Evolutionary conservation across 2,329 filamentous ascomycete genomes (phyloP), one percentile per base, ranked within the genome.

Genomic region (Fusarium mangiferae): DNA sequence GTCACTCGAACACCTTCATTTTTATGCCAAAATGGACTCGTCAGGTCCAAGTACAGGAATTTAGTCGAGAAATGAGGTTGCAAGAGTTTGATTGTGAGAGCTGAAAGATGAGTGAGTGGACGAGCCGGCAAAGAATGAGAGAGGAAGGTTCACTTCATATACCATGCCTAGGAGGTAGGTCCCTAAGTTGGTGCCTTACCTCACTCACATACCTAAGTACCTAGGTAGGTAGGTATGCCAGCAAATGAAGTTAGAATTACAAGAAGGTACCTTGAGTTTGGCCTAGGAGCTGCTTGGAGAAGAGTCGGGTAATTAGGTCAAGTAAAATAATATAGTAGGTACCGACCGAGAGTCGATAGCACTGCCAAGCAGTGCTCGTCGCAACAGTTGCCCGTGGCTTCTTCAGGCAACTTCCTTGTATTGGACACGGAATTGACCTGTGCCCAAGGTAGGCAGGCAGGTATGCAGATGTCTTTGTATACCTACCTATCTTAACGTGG

Each of bases 291-390:
- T 59, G 12, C 24, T 22, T 51, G 17, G 17, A 26, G 35, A 48
- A n/a, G 7, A 13, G 26, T 44, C 22, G 24, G 28, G 28, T 30
- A 30, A 30, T 20, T 49, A 52, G 30, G 15, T n/a, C 36, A 52
- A 26, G 51, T 48, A 24, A 38, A 12, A 39, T 55, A 17, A 10
- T 45, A 54, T 28, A 38, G 54, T n/a, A 48, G 26, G 28, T 55
- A 55, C 52, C 60, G 45, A 48, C 20, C 14, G 14, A 28, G 39
- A 33, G 57, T 36, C 14, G n/a, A 39, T 12, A 44, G 33, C 59
- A 44, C 52, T 70, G 67, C 33, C 22, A 44, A 42, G n/a, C 66
- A 48, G 59, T 70, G 66, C 36, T 44, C 64, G 41, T 44, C 64
- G 41, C 59, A 49, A 42, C 22, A 44, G 38, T 42, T 41, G 45